phyloP scores from a whole-genome alignment of 139 green algal species.

The Tetradesmus lagerheimii region DNA sequence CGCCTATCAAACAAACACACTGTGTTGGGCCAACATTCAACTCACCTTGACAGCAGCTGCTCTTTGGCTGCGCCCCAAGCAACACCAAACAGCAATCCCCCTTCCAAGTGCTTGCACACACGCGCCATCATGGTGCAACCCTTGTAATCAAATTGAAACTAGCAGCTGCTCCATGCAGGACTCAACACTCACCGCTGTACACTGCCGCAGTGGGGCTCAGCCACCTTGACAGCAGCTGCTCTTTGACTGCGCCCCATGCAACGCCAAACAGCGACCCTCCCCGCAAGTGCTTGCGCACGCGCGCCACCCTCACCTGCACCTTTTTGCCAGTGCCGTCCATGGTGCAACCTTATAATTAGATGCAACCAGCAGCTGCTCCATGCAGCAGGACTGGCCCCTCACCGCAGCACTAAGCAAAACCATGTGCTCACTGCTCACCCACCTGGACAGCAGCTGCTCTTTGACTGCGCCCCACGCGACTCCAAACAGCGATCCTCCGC shows the following conservation, averaged over 20 bases:
- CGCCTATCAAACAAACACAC: background rate
- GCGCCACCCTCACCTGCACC: constrained; percentile 44
- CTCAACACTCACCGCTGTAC: background rate
- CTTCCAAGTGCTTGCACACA: constrained; percentile 61
- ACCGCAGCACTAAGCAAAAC: background rate
- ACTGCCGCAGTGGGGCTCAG: too few relatives aligned
- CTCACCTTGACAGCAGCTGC: background rate
- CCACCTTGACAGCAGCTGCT: background rate
- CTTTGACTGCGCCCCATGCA: constrained; percentile 56
- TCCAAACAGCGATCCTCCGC: constrained; percentile 43
- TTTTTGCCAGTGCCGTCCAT: constrained; percentile 59
- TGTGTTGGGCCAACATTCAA: background rate
- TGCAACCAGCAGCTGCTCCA: too few relatives aligned
- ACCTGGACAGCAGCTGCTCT: background rate
- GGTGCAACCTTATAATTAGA: too few relatives aligned
- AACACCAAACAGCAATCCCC: constrained; percentile 40
- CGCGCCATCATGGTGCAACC: constrained; percentile 48
- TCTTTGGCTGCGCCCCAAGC: constrained; percentile 58
- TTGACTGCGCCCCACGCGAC: constrained; percentile 58
- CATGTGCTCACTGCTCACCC: background rate
- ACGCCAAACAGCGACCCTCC: constrained; percentile 43
- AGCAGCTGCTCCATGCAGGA: too few relatives aligned
- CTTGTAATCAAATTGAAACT: too few relatives aligned
- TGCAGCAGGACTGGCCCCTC: too few relatives aligned
- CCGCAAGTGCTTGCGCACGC: constrained; percentile 63